Base-by-base conservation (phyloP, 768 basidiomycete species). In the Tricholomella constricta region DNA sequence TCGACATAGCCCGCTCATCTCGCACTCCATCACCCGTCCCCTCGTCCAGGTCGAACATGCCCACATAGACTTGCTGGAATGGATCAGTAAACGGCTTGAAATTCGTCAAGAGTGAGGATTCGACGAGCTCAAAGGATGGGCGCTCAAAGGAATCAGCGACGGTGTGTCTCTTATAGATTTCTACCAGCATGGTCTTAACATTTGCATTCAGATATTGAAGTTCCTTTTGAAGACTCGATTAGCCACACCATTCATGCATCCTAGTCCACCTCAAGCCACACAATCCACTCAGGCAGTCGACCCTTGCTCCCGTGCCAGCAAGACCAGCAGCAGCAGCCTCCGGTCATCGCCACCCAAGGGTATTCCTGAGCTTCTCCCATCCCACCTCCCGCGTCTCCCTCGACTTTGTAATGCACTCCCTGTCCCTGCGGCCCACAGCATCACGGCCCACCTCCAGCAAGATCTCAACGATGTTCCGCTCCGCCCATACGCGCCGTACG, bases 91-190 rank as follows among this genome's bases (percentile, higher is more conserved):
- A 53, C 81, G 92, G 93, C 63, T 87, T 40, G 78, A 74, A 10
- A 81, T 94, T 25, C 78, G 87, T 11, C 83, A 87, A 44, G 84
- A 85, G 45, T 81, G 83, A n/a, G 91, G 90, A 0, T 96, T 98
- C 61, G 86, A 88, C 45, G 65, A 71, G 4, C 76, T 98, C n/a
- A 92, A 96, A 44, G 79, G 78, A 4, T 97, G 93, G 92, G 85
- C 89, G 0, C 66, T 95, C 48, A 88, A 92, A 65, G 96, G 98
- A 64, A 92, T 98, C 35, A 81, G 84, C 36, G 83, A 89, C 62
- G 80, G 92, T 91, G 56, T 60, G 88, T 76, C 29, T 45, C 42
- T 31, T 45, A 29, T 35, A 38, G 29, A 26, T 48, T 9, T 20
- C 35, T 40, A 32, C n/a, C 27, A 29, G 42, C 23, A 35, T 37